Evolutionary conservation across 768 basidiomycete species (phyloP).

Genomic region (Thelephora aurantiotincta): DNA sequence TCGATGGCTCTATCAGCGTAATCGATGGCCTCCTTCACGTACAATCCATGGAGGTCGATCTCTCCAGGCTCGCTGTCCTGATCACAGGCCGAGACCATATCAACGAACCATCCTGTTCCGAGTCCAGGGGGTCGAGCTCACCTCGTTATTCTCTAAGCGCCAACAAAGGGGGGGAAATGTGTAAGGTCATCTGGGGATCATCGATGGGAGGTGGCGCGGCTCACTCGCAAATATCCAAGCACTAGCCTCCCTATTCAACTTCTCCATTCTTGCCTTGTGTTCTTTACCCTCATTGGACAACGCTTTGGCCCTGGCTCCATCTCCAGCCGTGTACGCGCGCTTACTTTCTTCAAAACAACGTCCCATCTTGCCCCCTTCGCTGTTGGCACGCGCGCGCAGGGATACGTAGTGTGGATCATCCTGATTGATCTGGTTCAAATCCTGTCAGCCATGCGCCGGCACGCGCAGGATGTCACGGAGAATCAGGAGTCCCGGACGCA

Average conservation of each 20-base stretch:
- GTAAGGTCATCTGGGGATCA: background rate
- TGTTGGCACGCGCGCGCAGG: conserved; percentile 63
- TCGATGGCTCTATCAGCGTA: conserved; percentile 58
- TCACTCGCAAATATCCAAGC: conserved; percentile 77
- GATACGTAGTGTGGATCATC: conserved; percentile 52
- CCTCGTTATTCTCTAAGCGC: conserved; percentile 63
- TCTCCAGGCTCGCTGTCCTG: conserved; percentile 60
- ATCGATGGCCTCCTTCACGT: conserved; percentile 83
- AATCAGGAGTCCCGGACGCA: no score
- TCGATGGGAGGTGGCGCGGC: conserved; percentile 10
- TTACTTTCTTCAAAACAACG: conserved; percentile 57
- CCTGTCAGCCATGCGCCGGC: conserved; percentile 15
- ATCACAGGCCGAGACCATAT: background rate
- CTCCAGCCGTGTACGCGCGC: conserved; percentile 54
- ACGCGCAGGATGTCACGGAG: no score
- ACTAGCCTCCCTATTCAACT: conserved; percentile 67
- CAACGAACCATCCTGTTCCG: background rate
- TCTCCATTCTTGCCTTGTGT: conserved; percentile 66
- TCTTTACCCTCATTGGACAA: conserved; percentile 69
- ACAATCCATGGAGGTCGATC: conserved; percentile 83
- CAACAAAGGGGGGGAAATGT: conserved; percentile 1
- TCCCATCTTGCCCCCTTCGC: conserved; percentile 72
- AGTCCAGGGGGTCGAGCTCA: conserved; percentile 10
- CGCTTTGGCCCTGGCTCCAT: conserved; percentile 71
- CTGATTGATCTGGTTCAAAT: conserved; percentile 50